Conservation (phyloP, 2,329 filamentous ascomycete genomes). For the Botryotinia calthae region DNA sequence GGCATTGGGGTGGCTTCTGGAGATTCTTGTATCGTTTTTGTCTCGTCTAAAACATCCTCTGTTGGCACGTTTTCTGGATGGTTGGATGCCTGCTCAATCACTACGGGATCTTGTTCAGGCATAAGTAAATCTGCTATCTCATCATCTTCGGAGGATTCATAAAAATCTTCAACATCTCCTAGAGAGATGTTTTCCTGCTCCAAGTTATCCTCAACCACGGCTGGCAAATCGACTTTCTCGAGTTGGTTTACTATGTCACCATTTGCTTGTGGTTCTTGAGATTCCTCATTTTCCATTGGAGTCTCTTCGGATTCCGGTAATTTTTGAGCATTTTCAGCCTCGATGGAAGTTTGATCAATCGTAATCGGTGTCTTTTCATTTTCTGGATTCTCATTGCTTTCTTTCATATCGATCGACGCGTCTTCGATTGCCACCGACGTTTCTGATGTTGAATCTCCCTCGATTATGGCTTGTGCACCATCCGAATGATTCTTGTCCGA, state of each 20-base stretch:
- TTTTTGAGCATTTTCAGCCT: neutral
- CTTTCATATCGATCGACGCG: neutral
- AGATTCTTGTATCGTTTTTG: neutral
- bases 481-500: neutral
- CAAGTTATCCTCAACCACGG: neutral
- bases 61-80: too few relatives aligned
- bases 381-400: neutral
- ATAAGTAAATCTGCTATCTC: slow-evolving; percentile 13
- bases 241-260: neutral
- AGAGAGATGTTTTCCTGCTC: neutral
- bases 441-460: neutral
- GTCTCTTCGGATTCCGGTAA: neutral
- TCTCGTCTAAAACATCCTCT: neutral
- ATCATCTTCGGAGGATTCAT: neutral
- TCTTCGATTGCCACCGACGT: neutral
- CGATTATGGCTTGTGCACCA: neutral
- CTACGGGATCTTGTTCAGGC: neutral
- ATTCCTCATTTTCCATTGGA: neutral
- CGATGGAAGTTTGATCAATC: neutral
- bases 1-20: neutral
- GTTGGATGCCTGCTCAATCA: neutral
- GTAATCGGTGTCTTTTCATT: neutral
- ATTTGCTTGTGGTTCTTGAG: neutral
- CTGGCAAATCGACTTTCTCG: neutral
- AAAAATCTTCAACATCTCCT: neutral